A percentile compares a stretch with the other conserved stretches of the same genome.
phyloP scores from a whole-genome alignment of 2,329 filamentous ascomycete species.

The Triangularia verruculosa region DNA sequence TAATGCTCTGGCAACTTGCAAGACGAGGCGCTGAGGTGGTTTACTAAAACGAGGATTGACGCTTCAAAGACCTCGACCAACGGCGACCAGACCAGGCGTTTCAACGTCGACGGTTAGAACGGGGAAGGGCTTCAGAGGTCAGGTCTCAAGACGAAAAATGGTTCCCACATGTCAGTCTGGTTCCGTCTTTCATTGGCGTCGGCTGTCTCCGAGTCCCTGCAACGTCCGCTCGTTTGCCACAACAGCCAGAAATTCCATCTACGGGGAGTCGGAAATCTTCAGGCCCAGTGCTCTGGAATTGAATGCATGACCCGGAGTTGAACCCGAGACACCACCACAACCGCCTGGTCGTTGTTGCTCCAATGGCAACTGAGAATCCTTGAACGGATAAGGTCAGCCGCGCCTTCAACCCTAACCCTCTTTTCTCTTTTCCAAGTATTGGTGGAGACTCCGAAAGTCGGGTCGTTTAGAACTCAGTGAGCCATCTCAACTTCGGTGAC shows the following conservation, averaged over 20 bases:
- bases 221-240: neutral
- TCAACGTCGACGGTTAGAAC: neutral
- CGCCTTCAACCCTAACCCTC: constrained; percentile 2
- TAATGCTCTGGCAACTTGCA: neutral
- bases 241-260: neutral
- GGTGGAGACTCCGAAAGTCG: neutral
- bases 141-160: no score
- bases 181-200: neutral
- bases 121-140: no score
- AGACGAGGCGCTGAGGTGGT: no score
- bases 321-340: neutral
- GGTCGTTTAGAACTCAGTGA: neutral
- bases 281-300: neutral
- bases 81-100: neutral
- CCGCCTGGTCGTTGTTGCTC: neutral
- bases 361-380: neutral
- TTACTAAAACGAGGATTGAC: neutral
- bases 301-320: constrained; percentile 8
- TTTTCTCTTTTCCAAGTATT: neutral
- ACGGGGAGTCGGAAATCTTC: neutral
- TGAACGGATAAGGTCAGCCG: constrained; percentile 19
- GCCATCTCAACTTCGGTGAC: neutral
- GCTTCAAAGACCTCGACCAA: neutral
- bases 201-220: neutral
- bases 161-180: neutral